Evolutionary conservation across 306 rosid species (phyloP).

Genomic region (Corylus americana): DNA sequence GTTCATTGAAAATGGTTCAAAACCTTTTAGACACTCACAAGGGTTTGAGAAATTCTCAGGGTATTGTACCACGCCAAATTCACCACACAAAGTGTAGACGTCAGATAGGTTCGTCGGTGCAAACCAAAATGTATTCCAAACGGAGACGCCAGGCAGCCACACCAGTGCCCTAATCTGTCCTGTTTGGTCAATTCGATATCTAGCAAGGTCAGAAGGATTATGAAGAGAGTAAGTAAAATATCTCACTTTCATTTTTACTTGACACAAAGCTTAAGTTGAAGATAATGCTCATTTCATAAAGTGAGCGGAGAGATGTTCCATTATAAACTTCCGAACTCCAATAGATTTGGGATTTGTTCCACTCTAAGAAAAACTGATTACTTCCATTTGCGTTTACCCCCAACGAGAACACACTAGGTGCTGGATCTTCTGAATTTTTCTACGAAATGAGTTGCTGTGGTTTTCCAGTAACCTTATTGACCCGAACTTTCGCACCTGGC

Average conservation of each 20-base stretch:
- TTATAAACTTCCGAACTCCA: neutral
- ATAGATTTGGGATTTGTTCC: neutral
- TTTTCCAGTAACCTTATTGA: slow-evolving; percentile 27
- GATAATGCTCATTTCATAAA: neutral
- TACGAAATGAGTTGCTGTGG: slow-evolving; percentile 47
- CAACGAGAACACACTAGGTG: slow-evolving; percentile 41
- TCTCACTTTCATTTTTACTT: neutral
- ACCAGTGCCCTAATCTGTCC: neutral
- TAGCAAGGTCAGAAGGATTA: neutral
- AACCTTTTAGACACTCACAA: neutral
- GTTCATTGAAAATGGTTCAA: neutral
- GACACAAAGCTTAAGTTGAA: neutral
- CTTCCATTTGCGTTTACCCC: slow-evolving; percentile 44
- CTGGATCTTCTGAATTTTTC: slow-evolving; percentile 41
- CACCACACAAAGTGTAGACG: neutral
- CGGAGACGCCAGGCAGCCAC: accelerated
- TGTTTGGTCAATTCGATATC: neutral
- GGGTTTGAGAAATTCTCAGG: neutral
- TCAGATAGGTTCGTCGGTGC: neutral
- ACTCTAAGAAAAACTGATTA: neutral
- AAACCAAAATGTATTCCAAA: neutral
- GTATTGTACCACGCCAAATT: neutral
- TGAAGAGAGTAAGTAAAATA: neutral
- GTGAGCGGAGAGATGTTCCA: neutral
- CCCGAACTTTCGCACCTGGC: slow-evolving; percentile 38